Base-by-base conservation (phyloP, 768 basidiomycete species). In the Tricholoma sp. region DNA sequence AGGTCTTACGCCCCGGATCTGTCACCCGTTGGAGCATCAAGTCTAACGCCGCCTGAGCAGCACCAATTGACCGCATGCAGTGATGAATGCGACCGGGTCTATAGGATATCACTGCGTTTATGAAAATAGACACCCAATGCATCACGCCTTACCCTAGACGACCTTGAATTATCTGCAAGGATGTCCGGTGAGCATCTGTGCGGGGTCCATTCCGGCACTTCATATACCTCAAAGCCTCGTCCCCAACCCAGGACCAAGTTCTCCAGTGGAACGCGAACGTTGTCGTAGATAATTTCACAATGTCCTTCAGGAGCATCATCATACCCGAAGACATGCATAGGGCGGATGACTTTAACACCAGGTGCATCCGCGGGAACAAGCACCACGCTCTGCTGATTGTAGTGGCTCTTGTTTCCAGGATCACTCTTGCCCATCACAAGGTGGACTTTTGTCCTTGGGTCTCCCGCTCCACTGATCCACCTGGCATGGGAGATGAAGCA, bases 381-480 rank as follows among this genome's bases (percentile, higher is more conserved):
- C 53, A 98, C 93, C 58, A 98, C 89, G 62, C 91, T 93, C 72
- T 98, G 97, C 63, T 95, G 93, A 53, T 79, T 76, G 74, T 98
- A 88, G 37, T 76, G 70, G 64, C 81, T 83, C 61, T 83, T 79
- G 71, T 95, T 94, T 54, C 76, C 77, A 6, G 95, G 88, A 71
- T 98, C 94, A 60, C 91, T 94, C 76, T 93, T 91, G 53, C 94
- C 96, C 79, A 99, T 88, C 41, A 98, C 91, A 51, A 99, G 84
- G 68, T 99, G 96, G 10, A 98, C 63, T 57, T 83, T 84, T 59
- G 88, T 89, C 59, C 95, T 81, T 46, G 94, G 94, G 70, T 98
- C 94, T 16, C 94, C 94, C 6, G 95, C 96, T 51, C 95, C 95
- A 27, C 92, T 94, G 69, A 98, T 98, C 89, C 91, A 98, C 92